phyloP scores from a whole-genome alignment of 1,284 basidiomycete genomes.

The Pterulicium gracile region DNA sequence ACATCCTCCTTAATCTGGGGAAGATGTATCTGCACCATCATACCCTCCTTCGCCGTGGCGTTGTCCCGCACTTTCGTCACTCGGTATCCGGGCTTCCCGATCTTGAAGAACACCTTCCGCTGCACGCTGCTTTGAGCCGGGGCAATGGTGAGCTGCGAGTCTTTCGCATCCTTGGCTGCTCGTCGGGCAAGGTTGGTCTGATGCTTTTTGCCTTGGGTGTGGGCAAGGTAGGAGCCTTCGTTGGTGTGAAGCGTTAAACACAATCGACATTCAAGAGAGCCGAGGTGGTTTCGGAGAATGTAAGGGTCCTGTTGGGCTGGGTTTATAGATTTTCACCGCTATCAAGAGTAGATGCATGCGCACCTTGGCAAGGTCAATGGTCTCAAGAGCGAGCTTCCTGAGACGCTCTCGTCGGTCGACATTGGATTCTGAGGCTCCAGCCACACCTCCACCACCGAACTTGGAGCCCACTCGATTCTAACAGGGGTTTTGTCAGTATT shows the following conservation, averaged over 20 bases:
- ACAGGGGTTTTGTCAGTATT: slow-evolving; percentile 4
- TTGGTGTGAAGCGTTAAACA: slow-evolving; percentile 98
- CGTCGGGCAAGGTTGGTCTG: slow-evolving; percentile 96
- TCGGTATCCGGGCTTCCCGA: slow-evolving; percentile 90
- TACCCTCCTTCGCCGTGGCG: slow-evolving; percentile 76
- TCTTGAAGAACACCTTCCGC: slow-evolving; percentile 94
- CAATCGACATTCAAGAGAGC: slow-evolving; percentile 95
- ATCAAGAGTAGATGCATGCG: slow-evolving; percentile 9
- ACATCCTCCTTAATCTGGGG: slow-evolving; percentile 90
- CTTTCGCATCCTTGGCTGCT: slow-evolving; percentile 92
- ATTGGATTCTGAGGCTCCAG: slow-evolving; percentile 87
- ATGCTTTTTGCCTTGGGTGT: slow-evolving; percentile 99
- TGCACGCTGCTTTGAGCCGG: slow-evolving; percentile 68
- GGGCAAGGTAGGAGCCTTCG: slow-evolving; percentile 97
- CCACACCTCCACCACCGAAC: slow-evolving; percentile 91
- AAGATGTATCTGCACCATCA: slow-evolving; percentile 94
- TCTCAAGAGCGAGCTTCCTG: slow-evolving; percentile 90
- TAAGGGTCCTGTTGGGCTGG: slow-evolving; percentile 74
- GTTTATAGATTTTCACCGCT: background rate
- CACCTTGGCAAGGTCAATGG: slow-evolving; percentile 92
- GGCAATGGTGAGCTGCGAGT: slow-evolving; percentile 78
- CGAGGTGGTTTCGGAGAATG: slow-evolving; percentile 95
- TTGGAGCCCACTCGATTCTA: slow-evolving; percentile 94
- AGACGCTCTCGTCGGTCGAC: slow-evolving; percentile 93
- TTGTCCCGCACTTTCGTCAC: slow-evolving; percentile 82